A percentile compares a stretch with the other conserved stretches of the same genome.
Evolutionary conservation across 805 yeast species (phyloP).

Genomic region (Debaryomyces maramus): DNA sequence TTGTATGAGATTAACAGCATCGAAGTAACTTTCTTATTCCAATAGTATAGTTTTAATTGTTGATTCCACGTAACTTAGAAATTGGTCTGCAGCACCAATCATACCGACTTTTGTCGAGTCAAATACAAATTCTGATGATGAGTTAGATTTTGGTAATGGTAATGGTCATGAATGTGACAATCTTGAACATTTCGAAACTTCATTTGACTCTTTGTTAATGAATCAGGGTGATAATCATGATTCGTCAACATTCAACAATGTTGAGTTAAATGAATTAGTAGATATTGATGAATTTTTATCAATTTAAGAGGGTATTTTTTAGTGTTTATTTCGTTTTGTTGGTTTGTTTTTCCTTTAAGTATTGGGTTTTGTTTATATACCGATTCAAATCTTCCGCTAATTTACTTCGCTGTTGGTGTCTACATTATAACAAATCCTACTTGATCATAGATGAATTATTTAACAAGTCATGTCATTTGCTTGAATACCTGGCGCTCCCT

Average conservation of each 20-base stretch:
- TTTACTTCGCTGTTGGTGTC: too few species aligned
- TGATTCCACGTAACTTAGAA: slow-evolving; percentile 9
- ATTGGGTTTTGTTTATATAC: neutral
- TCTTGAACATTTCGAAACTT: neutral
- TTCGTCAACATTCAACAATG: neutral
- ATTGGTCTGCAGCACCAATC: slow-evolving; percentile 44
- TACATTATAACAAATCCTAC: too few species aligned
- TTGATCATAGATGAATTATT: too few species aligned
- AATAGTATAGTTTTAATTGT: neutral
- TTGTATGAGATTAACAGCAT: slow-evolving; percentile 12
- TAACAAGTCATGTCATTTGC: too few species aligned
- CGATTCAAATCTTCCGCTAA: neutral
- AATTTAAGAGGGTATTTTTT: slow-evolving; percentile 1
- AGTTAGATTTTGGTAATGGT: slow-evolving; percentile 1
- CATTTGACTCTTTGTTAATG: neutral
- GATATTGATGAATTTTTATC: slow-evolving; percentile 35
- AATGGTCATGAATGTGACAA: neutral
- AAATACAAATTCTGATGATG: slow-evolving; percentile 7
- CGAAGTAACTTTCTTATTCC: slow-evolving; percentile 27
- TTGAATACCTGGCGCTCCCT: slow-evolving; percentile 4
- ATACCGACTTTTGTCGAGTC: slow-evolving; percentile 28
- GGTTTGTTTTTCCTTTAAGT: neutral
- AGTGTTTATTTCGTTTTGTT: slow-evolving; percentile 4
- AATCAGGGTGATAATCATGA: neutral
- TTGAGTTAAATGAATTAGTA: slow-evolving; percentile 6